Evolutionary conservation across 441 rosid genomes (phyloP).

Genomic region (Pelargonium citronellum): DNA sequence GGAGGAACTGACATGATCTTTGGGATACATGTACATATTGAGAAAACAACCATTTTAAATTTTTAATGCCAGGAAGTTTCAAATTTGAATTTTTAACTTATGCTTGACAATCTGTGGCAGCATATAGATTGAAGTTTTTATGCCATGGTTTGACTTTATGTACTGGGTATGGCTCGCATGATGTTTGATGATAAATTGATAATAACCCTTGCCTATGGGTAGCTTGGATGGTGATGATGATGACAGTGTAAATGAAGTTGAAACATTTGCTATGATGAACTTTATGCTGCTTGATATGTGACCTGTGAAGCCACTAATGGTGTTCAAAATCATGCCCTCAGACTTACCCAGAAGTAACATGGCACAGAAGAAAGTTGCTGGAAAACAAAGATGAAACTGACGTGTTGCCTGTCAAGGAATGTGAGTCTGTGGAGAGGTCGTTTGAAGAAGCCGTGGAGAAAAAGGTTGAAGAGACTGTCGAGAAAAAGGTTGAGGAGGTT

Average conservation of each 20-base stretch:
- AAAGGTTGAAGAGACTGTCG: constrained; percentile 67
- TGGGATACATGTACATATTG: no score
- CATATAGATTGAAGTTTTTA: neutral
- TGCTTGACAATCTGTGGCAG: no score
- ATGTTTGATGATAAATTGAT: constrained; percentile 8
- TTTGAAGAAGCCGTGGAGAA: constrained; percentile 66
- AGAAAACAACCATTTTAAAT: no score
- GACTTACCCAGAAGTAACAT: constrained; percentile 78
- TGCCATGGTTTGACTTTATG: neutral
- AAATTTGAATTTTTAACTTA: no score
- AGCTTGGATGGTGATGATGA: constrained; percentile 7
- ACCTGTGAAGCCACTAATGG: constrained; percentile 12
- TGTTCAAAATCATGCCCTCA: constrained; percentile 25
- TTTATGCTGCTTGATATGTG: constrained; percentile 8
- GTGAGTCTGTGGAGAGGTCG: constrained; percentile 34
- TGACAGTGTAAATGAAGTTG: neutral
- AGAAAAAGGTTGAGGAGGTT: constrained; percentile 76
- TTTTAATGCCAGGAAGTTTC: no score
- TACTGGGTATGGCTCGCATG: constrained; percentile 11
- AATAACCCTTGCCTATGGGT: constrained; percentile 8
- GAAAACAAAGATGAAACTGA: constrained; percentile 71
- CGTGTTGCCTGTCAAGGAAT: constrained; percentile 41
- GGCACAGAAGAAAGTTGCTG: constrained; percentile 61
- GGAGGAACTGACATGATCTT: constrained; percentile 76
- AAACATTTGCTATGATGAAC: neutral